Evolutionary conservation across 1,139 yeast genomes (phyloP), one percentile per base, ranked within the genome.

Genomic region (Debaryomyces psychrophilus): DNA sequence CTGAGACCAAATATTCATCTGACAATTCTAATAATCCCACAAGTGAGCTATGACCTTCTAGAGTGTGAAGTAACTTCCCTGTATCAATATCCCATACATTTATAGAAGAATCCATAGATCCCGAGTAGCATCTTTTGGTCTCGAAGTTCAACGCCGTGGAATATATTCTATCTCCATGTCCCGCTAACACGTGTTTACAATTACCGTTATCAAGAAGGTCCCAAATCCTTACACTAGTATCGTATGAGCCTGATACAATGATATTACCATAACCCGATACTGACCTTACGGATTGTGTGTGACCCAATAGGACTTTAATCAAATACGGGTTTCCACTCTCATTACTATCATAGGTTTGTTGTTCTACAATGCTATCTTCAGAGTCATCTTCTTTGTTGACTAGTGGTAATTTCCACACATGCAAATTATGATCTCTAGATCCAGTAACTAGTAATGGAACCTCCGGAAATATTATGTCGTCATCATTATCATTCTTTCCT

Each of bases 151-250:
- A 75, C 2, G 90, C 88, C 0, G 95, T 90, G 14, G 95, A 82
- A 66, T 93, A 93, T 4, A 93, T 95, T 51, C 89, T 79, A 56
- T 90, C 95, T 11, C 82, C 80, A 65, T 95, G 99, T 3, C 97
- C 98, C 2, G 81, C 72, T 27, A 93, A 73, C 11, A 87, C 82
- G 67, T 84, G 85, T 46, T 80, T 79, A 62, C 97, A 90, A 45
- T 76, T 77, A 42, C 89, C 89, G 17, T 86, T 82, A 34, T 82
- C 77, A 38, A 80, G 64, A 49, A 90, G 74, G 57, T 88, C 95
- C 99, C 99, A 93, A 1, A 93, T 96, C 52, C 97, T 77, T 5
- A 92, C 90, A 1, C 90, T 87, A 43, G 87, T 81, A 65, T 93
- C 99, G 62, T 93, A 93, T 3, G 96, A 87, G 0, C 97, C 98